These are phyloP conservation scores for Sporothrix phasma DNA, from an alignment of 2,329 filamentous ascomycete species.

Conservation along the genomic window DNA sequence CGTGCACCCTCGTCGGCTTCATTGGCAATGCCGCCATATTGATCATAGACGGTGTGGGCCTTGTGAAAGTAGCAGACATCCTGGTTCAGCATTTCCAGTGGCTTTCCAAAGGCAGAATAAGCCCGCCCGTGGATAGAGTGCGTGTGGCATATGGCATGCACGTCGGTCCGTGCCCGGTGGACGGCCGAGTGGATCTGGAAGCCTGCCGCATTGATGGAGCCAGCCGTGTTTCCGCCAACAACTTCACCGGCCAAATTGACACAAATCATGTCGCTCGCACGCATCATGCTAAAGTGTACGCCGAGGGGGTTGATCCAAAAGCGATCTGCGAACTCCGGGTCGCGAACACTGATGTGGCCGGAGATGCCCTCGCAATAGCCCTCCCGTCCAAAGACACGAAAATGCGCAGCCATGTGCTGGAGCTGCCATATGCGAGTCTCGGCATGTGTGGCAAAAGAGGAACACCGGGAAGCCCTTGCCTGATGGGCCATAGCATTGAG, in stretches of 20 bases:
- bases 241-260: conserved; percentile 45
- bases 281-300: conserved; percentile 47
- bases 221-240: conserved; percentile 38
- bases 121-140: conserved; percentile 47
- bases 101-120: conserved; percentile 44
- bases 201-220: conserved; percentile 43
- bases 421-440: conserved; percentile 16
- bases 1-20: conserved; percentile 44
- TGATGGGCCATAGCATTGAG: conserved; percentile 15
- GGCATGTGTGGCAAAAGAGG: conserved; percentile 11
- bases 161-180: conserved; percentile 45
- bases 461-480: conserved; percentile 14
- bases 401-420: conserved; percentile 47
- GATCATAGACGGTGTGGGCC: conserved; percentile 46
- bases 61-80: conserved; percentile 47
- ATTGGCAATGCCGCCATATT: conserved; percentile 51
- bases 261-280: conserved; percentile 48
- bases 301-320: conserved; percentile 56
- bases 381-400: conserved; percentile 50
- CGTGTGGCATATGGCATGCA: conserved; percentile 48
- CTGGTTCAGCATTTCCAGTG: conserved; percentile 52
- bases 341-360: conserved; percentile 51
- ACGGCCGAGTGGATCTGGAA: conserved; percentile 51
- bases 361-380: conserved; percentile 52
- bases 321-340: conserved; percentile 43